Evolutionary conservation across 768 basidiomycete genomes (phyloP).

Genomic region (Psilocybe subaeruginosa): DNA sequence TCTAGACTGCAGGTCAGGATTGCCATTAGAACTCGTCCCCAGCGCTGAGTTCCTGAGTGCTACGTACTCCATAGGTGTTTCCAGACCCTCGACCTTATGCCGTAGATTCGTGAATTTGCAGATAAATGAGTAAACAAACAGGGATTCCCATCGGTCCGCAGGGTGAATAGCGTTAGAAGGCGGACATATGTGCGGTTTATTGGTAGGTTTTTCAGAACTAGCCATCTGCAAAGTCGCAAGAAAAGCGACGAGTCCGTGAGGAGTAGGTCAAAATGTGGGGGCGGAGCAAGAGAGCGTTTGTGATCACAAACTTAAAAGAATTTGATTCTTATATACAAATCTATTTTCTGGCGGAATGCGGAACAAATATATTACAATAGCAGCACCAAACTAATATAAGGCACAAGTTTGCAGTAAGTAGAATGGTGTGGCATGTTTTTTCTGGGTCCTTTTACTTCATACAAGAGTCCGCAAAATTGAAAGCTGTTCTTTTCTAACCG

Average conservation of each 20-base stretch:
- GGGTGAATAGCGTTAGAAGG: conserved; percentile 74
- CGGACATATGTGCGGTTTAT: conserved; percentile 54
- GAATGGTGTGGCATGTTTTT: background rate
- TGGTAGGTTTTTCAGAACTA: conserved; percentile 28
- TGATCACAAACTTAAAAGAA: conserved; percentile 36
- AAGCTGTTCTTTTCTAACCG: background rate
- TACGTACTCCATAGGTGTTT: conserved; percentile 84
- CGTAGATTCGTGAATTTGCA: conserved; percentile 79
- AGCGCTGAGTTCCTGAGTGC: conserved; percentile 9
- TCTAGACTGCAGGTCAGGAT: conserved; percentile 62
- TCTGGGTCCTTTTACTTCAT: background rate
- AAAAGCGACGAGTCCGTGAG: conserved; percentile 35
- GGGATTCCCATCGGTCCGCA: conserved; percentile 82
- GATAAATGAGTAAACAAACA: conserved; percentile 87
- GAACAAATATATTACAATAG: conserved; percentile 59
- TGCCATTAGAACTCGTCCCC: conserved; percentile 5
- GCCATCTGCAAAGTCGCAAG: conserved; percentile 39
- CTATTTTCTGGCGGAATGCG: conserved; percentile 38
- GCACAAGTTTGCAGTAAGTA: background rate
- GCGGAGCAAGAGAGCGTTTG: conserved; percentile 32
- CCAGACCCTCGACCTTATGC: conserved; percentile 76
- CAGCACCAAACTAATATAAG: conserved; percentile 14
- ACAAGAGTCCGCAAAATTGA: background rate
- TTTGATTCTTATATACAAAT: conserved; percentile 34
- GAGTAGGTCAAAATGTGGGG: conserved; percentile 26